Percentiles rank a stretch among this genome's conserved stretches.
Evolutionary conservation across 306 rosid species (phyloP).

Genomic region (Dalbergia oliveri): DNA sequence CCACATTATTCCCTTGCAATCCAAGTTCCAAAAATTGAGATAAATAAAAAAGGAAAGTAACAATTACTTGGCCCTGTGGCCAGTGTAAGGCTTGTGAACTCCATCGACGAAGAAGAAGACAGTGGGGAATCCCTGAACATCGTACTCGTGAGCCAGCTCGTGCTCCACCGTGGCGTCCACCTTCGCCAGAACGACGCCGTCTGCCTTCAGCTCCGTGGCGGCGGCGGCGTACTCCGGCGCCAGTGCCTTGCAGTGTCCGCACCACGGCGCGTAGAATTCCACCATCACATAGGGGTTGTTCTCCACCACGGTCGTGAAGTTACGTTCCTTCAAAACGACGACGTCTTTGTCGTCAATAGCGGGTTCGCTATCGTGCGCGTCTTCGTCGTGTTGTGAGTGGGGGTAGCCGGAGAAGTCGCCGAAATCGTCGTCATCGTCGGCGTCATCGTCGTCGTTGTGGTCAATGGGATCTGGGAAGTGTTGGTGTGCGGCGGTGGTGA

Average conservation of each 20-base stretch:
- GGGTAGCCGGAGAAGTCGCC: slow-evolving; percentile 73
- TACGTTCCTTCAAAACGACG: slow-evolving; percentile 80
- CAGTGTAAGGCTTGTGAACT: slow-evolving; percentile 81
- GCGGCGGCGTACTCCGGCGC: slow-evolving; percentile 95
- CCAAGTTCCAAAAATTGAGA: slow-evolving; percentile 9
- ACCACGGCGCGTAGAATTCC: slow-evolving; percentile 99
- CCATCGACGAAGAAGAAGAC: slow-evolving; percentile 84
- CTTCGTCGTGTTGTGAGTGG: slow-evolving; percentile 55
- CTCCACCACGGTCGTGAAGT: slow-evolving; percentile 75
- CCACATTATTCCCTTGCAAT: not conserved
- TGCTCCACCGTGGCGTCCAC: slow-evolving; percentile 91
- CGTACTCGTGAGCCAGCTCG: slow-evolving; percentile 82
- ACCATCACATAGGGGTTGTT: slow-evolving; percentile 83
- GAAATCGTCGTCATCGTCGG: slow-evolving; percentile 55
- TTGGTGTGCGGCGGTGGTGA: slow-evolving; percentile 28
- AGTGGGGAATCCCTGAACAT: slow-evolving; percentile 89
- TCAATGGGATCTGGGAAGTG: slow-evolving; percentile 63
- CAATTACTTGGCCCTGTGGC: slow-evolving; percentile 87
- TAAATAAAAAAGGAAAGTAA: slow-evolving; percentile 3
- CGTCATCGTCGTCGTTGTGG: slow-evolving; percentile 47
- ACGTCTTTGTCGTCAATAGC: slow-evolving; percentile 85
- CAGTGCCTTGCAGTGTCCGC: slow-evolving; percentile 92
- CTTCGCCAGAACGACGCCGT: slow-evolving; percentile 80
- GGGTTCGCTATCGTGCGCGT: slow-evolving; percentile 53
- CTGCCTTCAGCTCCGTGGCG: slow-evolving; percentile 80